phyloP scores from a whole-genome alignment of 2,329 filamentous ascomycete genomes.

The Scortechinia acanthostroma region DNA sequence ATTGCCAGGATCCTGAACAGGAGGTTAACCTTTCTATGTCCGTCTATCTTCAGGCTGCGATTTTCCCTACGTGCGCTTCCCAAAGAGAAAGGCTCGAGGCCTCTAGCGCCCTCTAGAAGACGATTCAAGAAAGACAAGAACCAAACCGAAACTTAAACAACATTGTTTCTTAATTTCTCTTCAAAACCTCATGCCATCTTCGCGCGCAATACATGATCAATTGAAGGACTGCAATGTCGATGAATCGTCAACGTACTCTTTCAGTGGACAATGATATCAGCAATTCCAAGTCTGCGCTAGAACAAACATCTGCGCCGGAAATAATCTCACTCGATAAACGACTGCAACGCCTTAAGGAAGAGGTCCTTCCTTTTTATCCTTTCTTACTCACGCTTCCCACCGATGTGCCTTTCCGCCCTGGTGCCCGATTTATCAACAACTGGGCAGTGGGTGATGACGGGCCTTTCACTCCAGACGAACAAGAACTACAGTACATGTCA shows the following conservation, averaged over 20 bases:
- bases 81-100: too few species aligned
- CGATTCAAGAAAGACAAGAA: too few species aligned
- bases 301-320: neutral
- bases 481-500: constrained; percentile 54
- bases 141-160: too few species aligned
- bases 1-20: too few species aligned
- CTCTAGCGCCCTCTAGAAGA: too few species aligned
- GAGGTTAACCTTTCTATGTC: too few species aligned
- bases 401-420: constrained; percentile 31
- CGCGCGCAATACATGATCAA: too few species aligned
- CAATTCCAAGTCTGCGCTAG: constrained; percentile 9
- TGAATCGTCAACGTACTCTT: constrained; percentile 19
- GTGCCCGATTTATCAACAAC: constrained; percentile 28
- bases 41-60: too few species aligned
- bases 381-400: constrained; percentile 35
- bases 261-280: constrained; percentile 14
- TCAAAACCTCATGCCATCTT: too few species aligned
- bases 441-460: constrained; percentile 37
- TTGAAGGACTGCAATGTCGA: constrained; percentile 28
- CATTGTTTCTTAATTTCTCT: too few species aligned
- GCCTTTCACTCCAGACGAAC: constrained; percentile 44
- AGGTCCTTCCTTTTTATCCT: constrained; percentile 30
- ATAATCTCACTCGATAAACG: constrained; percentile 11
- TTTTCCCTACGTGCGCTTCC: too few species aligned
- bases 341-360: constrained; percentile 26